Base-by-base conservation (phyloP, 2,329 filamentous ascomycete species). In the Rachicladosporium sp. region DNA sequence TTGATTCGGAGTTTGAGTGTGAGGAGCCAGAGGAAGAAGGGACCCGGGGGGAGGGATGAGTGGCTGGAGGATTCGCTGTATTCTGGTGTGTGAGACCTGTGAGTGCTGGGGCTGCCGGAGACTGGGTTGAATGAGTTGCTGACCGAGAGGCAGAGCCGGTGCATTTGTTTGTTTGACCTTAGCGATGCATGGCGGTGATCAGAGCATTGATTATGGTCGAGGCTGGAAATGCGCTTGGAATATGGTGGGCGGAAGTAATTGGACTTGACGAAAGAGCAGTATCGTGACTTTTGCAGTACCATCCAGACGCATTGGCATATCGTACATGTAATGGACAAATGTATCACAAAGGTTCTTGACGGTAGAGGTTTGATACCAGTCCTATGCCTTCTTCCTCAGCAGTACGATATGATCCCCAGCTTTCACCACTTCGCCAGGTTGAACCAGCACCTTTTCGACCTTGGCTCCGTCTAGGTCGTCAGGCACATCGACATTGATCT, bases 401-500 rank as follows among this genome's bases (percentile, higher is more conserved):
- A 64, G 41, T 3, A 54, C 55, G 11, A 63, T 49, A 42, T 53
- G 51, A 3, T 51, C 50, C 6, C 60, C 61, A 11, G 61, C 61
- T 34, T 52, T 53, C 29, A 63, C 57, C 3, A 58, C 62, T 40
- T 64, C 61, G 4, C 60, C 64, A 0, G 63, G 61, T 44, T 60
- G 55, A 1, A 67, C 62, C 6, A 67, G 48, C 21, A 67, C 27
- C 43, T 62, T 65, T 47, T 66, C 63, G 1, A 66, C 52, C 32
- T 44, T 58, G 3, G 57, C 43, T 5, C 50, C 46, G 10, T 42
- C 45, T 11, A 50, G 37, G 36, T 55, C 54, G 2, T 62, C 56
- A 0, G 62, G 59, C 3, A 53, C 53, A 38, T 62, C 59, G 29
- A 67, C 62, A n/a, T 61, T 59, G 46, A 67, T 67, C 42, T 67